Evolutionary conservation across 2,329 filamentous ascomycete genomes (phyloP).

Genomic region (Nannizziopsis arthrosporioides): DNA sequence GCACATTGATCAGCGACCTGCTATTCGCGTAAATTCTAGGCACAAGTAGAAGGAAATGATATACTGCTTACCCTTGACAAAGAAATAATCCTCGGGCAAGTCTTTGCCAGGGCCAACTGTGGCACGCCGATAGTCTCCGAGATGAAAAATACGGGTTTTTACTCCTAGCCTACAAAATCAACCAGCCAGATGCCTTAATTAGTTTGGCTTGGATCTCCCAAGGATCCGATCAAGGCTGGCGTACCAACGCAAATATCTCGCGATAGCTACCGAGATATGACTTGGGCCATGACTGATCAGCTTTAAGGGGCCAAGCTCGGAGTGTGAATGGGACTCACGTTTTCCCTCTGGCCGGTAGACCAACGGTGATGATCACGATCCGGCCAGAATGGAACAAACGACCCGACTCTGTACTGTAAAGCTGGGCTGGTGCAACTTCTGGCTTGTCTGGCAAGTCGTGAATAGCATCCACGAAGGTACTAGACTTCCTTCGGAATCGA

Average conservation of each 20-base stretch:
- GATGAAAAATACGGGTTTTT: conserved; percentile 93
- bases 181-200: conserved; percentile 9
- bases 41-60: neutral
- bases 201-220: conserved; percentile 2
- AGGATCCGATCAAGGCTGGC: conserved; percentile 17
- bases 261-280: conserved; percentile 90
- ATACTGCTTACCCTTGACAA: conserved; percentile 55
- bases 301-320: neutral
- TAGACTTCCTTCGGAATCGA: conserved; percentile 81
- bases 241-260: conserved; percentile 82
- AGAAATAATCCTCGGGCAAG: conserved; percentile 95
- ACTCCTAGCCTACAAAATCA: conserved; percentile 62
- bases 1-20: conserved; percentile 16
- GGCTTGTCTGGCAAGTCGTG: conserved; percentile 78
- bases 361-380: conserved; percentile 95
- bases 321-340: conserved; percentile 47
- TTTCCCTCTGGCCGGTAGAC: conserved; percentile 86
- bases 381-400: conserved; percentile 92
- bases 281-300: conserved; percentile 32
- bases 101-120: conserved; percentile 73
- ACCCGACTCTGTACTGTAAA: conserved; percentile 97
- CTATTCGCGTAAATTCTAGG: neutral
- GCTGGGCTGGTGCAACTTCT: conserved; percentile 82
- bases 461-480: conserved; percentile 92
- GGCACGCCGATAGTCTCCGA: conserved; percentile 89